Base-by-base conservation (phyloP, 2,329 filamentous ascomycete genomes). In the Cladophialophora chaetospira region DNA sequence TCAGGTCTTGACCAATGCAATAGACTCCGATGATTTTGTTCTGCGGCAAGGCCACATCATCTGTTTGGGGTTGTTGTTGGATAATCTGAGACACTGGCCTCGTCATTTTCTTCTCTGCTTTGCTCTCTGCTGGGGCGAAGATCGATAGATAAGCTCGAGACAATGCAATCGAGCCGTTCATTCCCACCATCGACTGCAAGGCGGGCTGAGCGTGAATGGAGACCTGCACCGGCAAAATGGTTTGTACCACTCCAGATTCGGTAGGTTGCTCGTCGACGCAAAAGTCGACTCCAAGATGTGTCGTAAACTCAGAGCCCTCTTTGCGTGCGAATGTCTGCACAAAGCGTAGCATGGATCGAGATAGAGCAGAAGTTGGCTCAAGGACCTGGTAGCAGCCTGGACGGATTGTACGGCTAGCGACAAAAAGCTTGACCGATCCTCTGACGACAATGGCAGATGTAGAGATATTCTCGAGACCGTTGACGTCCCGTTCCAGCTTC, bases 271-370 rank as follows among this genome's bases (percentile, higher is more conserved):
- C 74, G 45, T 83, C 79, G 2, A 88, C 80, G 61, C 90, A 73
- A 62, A 91, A 87, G 68, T 89, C 85, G 52, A 92, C 85, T n/a
- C 82, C 85, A 28, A 91, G 68, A 67, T 92, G 89, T 0, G 88
- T 88, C 0, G 86, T 90, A 66, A 88, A 74, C 4, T 69, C 64
- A 15, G 70, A 53, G 1, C 80, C 79, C 36, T 60, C 53, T n/a
- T 55, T 60, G 10, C 42, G 13, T 9, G 50, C 57, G 13, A 60
- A 58, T 11, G 57, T 52, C 15, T 57, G 54, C 9, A 57, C 35
- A 64, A 91, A 88, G 2, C 72, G 73, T 1, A 86, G 76, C 80
- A 91, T 88, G 1, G 81, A 79, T 15, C 72, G 71, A 31, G 76
- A 80, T 0, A 91, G 70, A 0, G 76, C 72, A 0, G 82, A 83